Conservation (phyloP, 805 yeast genomes). For the Saccharomycopsis microspora region DNA sequence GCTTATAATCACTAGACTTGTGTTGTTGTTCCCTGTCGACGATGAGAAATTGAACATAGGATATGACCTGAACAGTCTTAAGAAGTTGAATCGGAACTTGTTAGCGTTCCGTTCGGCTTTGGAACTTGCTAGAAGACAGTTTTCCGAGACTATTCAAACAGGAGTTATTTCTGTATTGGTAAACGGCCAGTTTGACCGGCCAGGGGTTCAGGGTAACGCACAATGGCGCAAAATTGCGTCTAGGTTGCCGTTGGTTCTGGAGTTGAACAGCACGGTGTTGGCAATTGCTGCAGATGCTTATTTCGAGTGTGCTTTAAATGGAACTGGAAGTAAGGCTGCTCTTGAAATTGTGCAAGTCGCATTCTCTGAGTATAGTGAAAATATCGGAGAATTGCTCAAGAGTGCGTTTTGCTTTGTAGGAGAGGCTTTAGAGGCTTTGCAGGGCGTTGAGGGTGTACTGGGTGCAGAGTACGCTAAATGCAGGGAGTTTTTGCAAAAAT, state of each 20-base stretch:
- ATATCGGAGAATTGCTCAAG: too few relatives aligned
- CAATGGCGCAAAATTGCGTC: conserved; percentile 51
- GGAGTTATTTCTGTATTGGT: conserved; percentile 38
- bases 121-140: conserved; percentile 35
- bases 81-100: conserved; percentile 59
- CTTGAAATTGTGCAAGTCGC: too few relatives aligned
- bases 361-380: too few relatives aligned
- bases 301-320: neutral
- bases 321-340: too few relatives aligned
- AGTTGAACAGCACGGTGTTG: conserved; percentile 44
- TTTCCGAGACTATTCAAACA: conserved; percentile 45
- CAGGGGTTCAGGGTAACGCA: conserved; percentile 25
- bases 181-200: conserved; percentile 49
- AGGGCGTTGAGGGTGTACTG: too few relatives aligned
- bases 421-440: too few relatives aligned
- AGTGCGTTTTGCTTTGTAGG: too few relatives aligned
- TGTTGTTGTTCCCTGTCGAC: conserved; percentile 24
- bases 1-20: conserved; percentile 35
- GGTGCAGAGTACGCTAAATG: too few relatives aligned
- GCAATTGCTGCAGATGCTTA: neutral
- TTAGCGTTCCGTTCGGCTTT: conserved; percentile 58
- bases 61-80: conserved; percentile 30
- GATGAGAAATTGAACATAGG: conserved; percentile 24
- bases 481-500: too few relatives aligned
- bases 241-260: conserved; percentile 49